Base-by-base conservation (phyloP, 306 rosid species). In the Inga oerstediana region DNA sequence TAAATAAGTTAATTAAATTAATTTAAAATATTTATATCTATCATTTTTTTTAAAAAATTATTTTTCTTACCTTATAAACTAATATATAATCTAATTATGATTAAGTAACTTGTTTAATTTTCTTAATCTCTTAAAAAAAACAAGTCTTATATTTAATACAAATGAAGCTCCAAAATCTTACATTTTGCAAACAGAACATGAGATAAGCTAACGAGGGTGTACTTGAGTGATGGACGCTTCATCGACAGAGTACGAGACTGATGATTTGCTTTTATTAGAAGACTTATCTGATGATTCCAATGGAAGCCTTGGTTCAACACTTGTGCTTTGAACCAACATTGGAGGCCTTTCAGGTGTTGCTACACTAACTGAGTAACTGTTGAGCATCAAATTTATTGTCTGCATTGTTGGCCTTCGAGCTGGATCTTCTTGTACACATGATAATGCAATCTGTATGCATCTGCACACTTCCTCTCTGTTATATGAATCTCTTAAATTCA, bases 381-480 rank as follows among this genome's bases (percentile, higher is more conserved):
- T 85, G 4, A 92, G 87, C 88, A 90, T 65, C 64, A 88, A 81
- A 74, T 86, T 80, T 41, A 92, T 30, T 13, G 90, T 61, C 24
- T 71, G 84, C 92, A 90, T 88, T 5, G 91, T 85, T 12, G 96
- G 96, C 37, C 91, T 86, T 30, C 74, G 82, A 30, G 65, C 58
- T 20, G 84, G 83, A 85, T 86, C 85, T 71, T 90, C 89, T n/a
- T 88, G 88, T 79, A 82, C 87, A 83, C 91, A 88, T n/a, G 82
- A 74, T 59, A 92, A 79, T 8, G 90, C 93, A 20, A 92, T 84
- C 7, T 90, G 85, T 46, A 90, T 84, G 81, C 94, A 90, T 83
- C 90, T 87, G 12, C n/a, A 81, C 12, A 92, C 87, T 87, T 90
- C 94, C 39, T n/a, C 73, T 41, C 64, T 82, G 11, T 69, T 72